Evolutionary conservation across 345 rosid genomes (phyloP), one percentile per base, ranked within the genome.

Genomic region (Rubroshorea leprosula): DNA sequence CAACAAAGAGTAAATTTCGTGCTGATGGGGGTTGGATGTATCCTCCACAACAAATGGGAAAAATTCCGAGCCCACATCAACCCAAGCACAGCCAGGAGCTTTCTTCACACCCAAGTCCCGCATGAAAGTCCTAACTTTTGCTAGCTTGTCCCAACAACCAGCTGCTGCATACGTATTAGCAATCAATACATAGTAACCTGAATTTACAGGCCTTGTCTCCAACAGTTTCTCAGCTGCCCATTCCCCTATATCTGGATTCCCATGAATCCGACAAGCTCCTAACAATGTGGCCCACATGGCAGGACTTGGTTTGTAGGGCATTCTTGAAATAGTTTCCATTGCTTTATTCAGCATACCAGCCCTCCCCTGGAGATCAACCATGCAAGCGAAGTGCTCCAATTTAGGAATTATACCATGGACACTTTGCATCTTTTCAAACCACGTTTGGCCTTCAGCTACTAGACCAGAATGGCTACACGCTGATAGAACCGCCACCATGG

Each of bases 391-490:
- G 54, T 84, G 95, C 72, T 86, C 83, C 54, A 79, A 50, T 49
- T 64, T 56, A 5, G 92, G 97, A 45, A 55, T 26, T 67, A 86
- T 62, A 21, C 69, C 74, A 65, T 74, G 78, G 27, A 64, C 45
- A 44, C 24, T 56, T 35, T 55, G 57, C 86, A 86, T 86, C 73
- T 65, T 65, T 47, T 62, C 51, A 61, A 86, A 86, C 63, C 77
- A 66, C 61, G 22, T 51, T 46, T 76, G 66, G n/a, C 95, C 95
- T 76, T 86, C 82, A 24, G 51, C 17, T 58, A 86, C 77, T 57
- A 86, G 76, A 58, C 83, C 82, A 9, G 86, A 84, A 76, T 89
- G 95, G 49, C 97, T 86, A 65, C 92, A 89, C n/a, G 95, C 92
- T 16, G 95, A 74, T 57, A 89, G 80, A 66, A 82, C 78, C 29